Conservation (phyloP, 2,329 filamentous ascomycete genomes). For the Ascochyta clinopodiicola region DNA sequence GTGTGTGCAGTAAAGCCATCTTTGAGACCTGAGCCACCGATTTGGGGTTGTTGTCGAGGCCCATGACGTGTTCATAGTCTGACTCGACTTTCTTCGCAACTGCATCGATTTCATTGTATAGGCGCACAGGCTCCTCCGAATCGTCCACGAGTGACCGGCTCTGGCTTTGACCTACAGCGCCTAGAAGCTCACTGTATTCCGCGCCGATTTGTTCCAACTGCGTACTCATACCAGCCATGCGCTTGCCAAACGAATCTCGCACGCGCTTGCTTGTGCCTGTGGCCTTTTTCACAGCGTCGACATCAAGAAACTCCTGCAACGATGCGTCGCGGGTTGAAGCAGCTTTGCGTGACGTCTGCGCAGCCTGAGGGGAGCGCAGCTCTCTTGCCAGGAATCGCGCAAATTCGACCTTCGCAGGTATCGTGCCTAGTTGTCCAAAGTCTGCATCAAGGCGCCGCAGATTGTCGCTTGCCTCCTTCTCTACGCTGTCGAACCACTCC, state of each 20-base stretch:
- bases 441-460: conserved; percentile 72
- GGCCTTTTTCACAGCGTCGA: conserved; percentile 74
- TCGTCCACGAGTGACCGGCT: conserved; percentile 63
- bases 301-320: conserved; percentile 69
- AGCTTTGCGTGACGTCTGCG: conserved; percentile 31
- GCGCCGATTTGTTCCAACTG: conserved; percentile 51
- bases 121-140: conserved; percentile 68
- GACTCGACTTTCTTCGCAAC: conserved; percentile 85
- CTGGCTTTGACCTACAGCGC: conserved; percentile 54
- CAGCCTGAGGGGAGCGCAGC: conserved; percentile 35
- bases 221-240: conserved; percentile 51
- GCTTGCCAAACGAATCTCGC: conserved; percentile 68
- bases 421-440: conserved; percentile 67
- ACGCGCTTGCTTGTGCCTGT: conserved; percentile 70
- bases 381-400: conserved; percentile 55
- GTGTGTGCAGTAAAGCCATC: conserved; percentile 68
- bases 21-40: conserved; percentile 67
- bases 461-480: conserved; percentile 71
- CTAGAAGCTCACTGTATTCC: conserved; percentile 54
- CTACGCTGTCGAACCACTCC: conserved; percentile 71
- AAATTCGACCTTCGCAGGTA: conserved; percentile 71
- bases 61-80: conserved; percentile 80
- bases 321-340: conserved; percentile 30
- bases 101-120: conserved; percentile 85
- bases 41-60: conserved; percentile 71